A percentile compares a stretch with the other conserved stretches of the same genome.
Evolutionary conservation across 1,284 basidiomycete genomes (phyloP).

Genomic region (Rhodotorula sp.): DNA sequence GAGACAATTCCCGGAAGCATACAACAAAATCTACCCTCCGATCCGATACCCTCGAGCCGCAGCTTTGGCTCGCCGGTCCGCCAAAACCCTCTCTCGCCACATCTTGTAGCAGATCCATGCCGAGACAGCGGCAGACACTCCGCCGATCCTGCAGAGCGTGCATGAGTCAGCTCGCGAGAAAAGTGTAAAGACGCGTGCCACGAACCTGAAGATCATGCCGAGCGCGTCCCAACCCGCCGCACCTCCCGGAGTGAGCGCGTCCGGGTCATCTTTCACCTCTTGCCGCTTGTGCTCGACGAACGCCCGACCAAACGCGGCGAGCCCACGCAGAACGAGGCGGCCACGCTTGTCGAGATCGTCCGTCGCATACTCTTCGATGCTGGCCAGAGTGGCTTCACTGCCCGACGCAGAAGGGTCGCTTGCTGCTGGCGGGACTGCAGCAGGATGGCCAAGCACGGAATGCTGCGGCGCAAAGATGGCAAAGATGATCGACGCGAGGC

Average conservation of each 20-base stretch:
- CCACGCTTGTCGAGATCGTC: neutral
- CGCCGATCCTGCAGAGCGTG: constrained; percentile 31
- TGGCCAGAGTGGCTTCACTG: neutral
- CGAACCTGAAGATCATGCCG: constrained; percentile 42
- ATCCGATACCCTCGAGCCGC: constrained; percentile 9
- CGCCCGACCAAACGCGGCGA: neutral
- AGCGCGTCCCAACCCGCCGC: constrained; percentile 37
- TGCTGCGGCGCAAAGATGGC: constrained; percentile 50
- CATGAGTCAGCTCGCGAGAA: neutral
- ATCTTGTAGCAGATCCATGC: constrained; percentile 39
- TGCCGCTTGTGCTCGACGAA: constrained; percentile 1
- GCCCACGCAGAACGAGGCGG: neutral
- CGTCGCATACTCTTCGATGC: neutral
- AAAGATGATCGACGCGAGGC: constrained; percentile 55
- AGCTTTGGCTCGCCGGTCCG: neutral
- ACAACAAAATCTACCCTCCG: neutral
- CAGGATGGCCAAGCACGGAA: constrained; percentile 25
- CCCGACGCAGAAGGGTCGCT: neutral
- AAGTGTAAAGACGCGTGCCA: neutral
- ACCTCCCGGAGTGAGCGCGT: neutral
- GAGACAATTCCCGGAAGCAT: neutral
- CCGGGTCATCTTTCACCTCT: neutral
- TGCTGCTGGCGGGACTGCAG: neutral
- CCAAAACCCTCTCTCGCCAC: constrained; percentile 14
- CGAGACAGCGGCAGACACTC: constrained; percentile 37